A percentile compares a stretch with the other conserved stretches of the same genome.
Evolutionary conservation across 176 grass and related monocot species (phyloP).

Genomic region (Oryza officinalis): DNA sequence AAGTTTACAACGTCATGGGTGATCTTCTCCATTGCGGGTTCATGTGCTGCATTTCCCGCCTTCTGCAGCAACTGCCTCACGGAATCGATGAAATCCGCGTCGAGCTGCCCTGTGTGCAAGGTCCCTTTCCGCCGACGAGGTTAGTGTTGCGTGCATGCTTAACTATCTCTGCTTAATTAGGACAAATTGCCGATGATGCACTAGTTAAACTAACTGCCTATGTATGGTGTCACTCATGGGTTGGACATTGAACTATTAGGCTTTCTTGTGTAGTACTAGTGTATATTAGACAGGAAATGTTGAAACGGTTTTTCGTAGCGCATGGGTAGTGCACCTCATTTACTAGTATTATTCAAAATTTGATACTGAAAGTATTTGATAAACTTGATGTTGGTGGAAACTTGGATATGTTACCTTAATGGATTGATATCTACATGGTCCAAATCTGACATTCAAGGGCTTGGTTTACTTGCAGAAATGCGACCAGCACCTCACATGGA

Average conservation of each 20-base stretch:
- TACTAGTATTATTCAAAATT: neutral
- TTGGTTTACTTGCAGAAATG: conserved; percentile 60
- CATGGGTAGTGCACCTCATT: neutral
- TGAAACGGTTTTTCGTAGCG: neutral
- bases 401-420: neutral
- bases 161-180: neutral
- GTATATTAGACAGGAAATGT: too few relatives aligned
- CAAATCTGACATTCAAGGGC: neutral
- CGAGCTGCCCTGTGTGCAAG: conserved; percentile 84
- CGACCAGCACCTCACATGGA: conserved; percentile 84
- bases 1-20: too few relatives aligned
- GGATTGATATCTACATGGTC: neutral
- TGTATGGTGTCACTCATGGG: neutral
- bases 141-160: conserved; percentile 1
- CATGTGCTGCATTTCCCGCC: neutral
- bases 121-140: conserved; percentile 79
- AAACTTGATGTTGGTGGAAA: neutral
- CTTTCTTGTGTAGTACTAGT: neutral
- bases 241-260: neutral
- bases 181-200: too few relatives aligned
- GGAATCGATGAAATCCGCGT: conserved; percentile 75
- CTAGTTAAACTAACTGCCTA: neutral
- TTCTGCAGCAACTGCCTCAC: conserved; percentile 59
- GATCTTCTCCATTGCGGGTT: neutral
- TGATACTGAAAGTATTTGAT: neutral